These are phyloP conservation scores for Rhizophagus sp. DNA, from an alignment of 192 early-diverging fungal genomes.

Conservation along the genomic window DNA sequence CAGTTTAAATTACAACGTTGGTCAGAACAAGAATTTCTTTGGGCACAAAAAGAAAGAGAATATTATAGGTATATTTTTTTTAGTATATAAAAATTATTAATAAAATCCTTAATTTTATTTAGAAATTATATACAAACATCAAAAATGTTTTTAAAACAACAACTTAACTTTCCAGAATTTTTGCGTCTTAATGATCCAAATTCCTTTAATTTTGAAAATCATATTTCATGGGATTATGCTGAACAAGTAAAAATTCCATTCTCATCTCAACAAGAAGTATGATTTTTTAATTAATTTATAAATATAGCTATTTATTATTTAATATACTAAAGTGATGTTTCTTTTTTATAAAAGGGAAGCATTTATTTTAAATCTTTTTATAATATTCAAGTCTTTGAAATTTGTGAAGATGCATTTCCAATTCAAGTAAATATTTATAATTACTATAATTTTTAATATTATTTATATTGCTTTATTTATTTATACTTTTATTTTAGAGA, in stretches of 20 bases:
- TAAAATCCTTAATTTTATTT: not conserved
- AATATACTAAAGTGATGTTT: not conserved
- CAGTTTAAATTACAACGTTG: not conserved
- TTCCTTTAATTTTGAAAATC: not conserved
- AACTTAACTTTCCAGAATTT: not conserved
- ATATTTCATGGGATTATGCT: conserved; percentile 10
- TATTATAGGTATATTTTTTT: conserved; percentile 6
- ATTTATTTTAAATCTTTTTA: not conserved
- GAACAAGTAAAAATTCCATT: not conserved
- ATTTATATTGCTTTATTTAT: not conserved
- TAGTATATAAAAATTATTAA: not conserved
- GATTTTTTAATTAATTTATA: conserved; percentile 1
- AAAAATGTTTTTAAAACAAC: not conserved
- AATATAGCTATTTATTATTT: not conserved
- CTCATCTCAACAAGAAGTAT: conserved; percentile 1
- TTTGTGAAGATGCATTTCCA: not conserved
- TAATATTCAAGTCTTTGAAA: conserved; percentile 10
- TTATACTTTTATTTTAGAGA: not conserved
- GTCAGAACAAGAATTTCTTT: not conserved
- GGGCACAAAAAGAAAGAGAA: conserved; percentile 7
- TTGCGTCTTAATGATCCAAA: not conserved
- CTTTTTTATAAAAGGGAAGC: conserved; percentile 2
- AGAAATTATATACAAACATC: conserved; percentile 2
- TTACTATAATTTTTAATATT: not conserved
- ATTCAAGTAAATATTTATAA: conserved; percentile 2